Conservation (phyloP, 345 rosid species). For the Eucalyptus curtisii region DNA sequence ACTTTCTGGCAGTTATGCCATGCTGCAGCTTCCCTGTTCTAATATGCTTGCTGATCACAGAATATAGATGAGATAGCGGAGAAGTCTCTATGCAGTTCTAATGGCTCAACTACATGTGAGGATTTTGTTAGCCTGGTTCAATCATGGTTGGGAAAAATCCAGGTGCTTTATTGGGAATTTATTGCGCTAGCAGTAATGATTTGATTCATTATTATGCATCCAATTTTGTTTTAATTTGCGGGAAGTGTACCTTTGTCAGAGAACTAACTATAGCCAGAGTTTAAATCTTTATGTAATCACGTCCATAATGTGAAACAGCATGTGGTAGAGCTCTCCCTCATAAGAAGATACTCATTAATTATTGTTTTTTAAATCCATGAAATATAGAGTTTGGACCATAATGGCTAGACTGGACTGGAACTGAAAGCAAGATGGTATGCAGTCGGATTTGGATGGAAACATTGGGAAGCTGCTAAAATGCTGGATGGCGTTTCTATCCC, state of each 20-base stretch:
- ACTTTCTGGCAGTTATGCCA: neutral
- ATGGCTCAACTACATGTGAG: conserved; percentile 64
- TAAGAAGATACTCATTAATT: neutral
- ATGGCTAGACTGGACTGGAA: neutral
- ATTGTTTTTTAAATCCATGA: neutral
- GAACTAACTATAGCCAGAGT: neutral
- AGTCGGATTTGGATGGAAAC: neutral
- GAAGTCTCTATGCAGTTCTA: conserved; percentile 41
- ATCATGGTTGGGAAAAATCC: conserved; percentile 63
- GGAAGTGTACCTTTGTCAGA: neutral
- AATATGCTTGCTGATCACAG: conserved; percentile 27
- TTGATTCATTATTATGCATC: neutral
- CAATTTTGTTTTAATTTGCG: neutral
- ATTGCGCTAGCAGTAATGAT: neutral
- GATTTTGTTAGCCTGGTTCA: conserved; percentile 79
- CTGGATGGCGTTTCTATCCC: neutral
- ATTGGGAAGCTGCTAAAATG: neutral
- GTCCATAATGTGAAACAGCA: neutral
- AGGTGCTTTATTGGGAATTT: conserved; percentile 26
- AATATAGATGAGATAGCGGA: conserved; percentile 77
- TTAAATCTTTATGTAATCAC: neutral
- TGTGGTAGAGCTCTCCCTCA: neutral
- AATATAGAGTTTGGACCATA: neutral
- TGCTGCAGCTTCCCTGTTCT: neutral
- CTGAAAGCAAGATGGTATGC: neutral